A percentile compares a stretch with the other conserved stretches of the same genome.
Conservation (phyloP, 1,284 basidiomycete genomes). For the Fomitopsis schrenkii region DNA sequence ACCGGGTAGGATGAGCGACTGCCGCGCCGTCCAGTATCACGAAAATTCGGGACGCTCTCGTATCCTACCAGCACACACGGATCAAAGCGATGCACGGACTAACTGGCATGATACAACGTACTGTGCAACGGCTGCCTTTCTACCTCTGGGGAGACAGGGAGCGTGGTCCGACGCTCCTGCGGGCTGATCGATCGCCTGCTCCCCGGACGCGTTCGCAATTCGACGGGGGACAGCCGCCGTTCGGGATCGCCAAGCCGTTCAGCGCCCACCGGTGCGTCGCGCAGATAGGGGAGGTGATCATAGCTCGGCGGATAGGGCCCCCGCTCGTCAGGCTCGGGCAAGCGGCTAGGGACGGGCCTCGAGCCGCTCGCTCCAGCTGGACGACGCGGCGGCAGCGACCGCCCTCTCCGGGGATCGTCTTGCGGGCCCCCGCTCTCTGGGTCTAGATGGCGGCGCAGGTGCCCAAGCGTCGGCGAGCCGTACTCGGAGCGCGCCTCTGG, state of each 20-base stretch:
- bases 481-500: background rate
- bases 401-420: background rate
- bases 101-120: background rate
- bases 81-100: background rate
- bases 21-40: background rate
- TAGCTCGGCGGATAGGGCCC: background rate
- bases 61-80: background rate
- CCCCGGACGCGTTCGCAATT: background rate
- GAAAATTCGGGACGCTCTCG: background rate
- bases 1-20: background rate
- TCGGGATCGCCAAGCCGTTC: background rate
- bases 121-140: background rate
- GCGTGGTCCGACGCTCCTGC: background rate
- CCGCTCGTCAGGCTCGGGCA: slow-evolving; percentile 1
- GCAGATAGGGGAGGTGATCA: background rate
- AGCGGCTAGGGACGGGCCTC: background rate
- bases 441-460: background rate
- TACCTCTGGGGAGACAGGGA: background rate
- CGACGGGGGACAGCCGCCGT: background rate
- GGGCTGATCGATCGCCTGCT: background rate
- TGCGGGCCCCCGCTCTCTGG: background rate
- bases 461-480: background rate
- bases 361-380: background rate
- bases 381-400: background rate
- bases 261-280: background rate